Evolutionary conservation across 495 filamentous ascomycete species (phyloP).

Genomic region (Penicillium lagena): DNA sequence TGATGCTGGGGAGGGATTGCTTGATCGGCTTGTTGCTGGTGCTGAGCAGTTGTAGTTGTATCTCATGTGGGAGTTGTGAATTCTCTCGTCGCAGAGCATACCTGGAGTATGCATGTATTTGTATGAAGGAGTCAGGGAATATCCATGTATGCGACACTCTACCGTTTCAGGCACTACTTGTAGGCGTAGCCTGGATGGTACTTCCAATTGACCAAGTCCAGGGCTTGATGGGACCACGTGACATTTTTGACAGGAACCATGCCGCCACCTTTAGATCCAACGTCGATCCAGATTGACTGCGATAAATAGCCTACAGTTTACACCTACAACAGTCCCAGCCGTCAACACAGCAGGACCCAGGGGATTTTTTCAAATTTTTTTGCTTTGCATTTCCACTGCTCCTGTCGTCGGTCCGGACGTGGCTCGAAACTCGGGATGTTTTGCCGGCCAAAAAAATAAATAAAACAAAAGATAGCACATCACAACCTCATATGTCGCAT

Average conservation of each 20-base stretch:
- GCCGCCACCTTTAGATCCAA: too few species aligned
- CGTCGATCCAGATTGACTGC: too few species aligned
- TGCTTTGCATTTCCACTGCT: slow-evolving; percentile 19
- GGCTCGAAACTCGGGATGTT: slow-evolving; percentile 5
- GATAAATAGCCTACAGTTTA: too few species aligned
- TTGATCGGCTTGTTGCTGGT: slow-evolving; percentile 29
- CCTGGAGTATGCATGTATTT: too few species aligned
- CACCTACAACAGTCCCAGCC: too few species aligned
- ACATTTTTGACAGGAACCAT: too few species aligned
- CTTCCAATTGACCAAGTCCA: background rate
- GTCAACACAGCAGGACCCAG: slow-evolving; percentile 13
- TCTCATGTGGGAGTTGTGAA: background rate
- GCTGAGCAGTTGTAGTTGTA: slow-evolving; percentile 30
- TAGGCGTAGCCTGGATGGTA: too few species aligned
- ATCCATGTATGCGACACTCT: too few species aligned
- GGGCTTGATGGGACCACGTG: background rate
- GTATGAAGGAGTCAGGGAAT: too few species aligned
- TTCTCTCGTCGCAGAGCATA: background rate
- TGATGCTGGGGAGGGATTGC: slow-evolving; percentile 16
- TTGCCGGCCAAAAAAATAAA: slow-evolving; percentile 1
- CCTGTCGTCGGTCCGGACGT: slow-evolving; percentile 16
- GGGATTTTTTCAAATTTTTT: slow-evolving; percentile 17
- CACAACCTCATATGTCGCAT: slow-evolving; percentile 31
- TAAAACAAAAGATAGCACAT: slow-evolving; percentile 12
- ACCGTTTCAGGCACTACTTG: too few species aligned